Conservation (phyloP, 805 yeast species). For the Kluyveromyces wickerhamii region DNA sequence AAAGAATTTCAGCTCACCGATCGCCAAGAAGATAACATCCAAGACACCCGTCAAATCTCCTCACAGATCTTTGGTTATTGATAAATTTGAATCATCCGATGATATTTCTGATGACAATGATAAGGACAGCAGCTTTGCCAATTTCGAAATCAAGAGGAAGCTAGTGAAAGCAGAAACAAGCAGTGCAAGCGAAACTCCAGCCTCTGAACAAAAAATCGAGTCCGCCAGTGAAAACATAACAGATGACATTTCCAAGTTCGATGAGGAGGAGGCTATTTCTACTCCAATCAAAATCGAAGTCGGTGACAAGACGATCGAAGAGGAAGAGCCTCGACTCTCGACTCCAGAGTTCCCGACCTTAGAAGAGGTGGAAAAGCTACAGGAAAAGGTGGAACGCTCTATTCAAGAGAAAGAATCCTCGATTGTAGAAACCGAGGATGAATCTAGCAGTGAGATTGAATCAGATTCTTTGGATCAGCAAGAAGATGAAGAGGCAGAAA, state of each 20-base stretch:
- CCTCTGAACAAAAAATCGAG: constrained; percentile 6
- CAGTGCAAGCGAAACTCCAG: too few species aligned
- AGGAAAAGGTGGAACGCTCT: constrained; percentile 11
- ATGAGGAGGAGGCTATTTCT: too few species aligned
- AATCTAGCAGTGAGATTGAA: constrained; percentile 2
- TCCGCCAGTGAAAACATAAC: too few species aligned
- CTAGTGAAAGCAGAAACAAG: too few species aligned
- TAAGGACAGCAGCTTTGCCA: constrained; percentile 7
- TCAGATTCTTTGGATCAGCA: constrained; percentile 24
- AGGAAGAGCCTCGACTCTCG: constrained; percentile 6
- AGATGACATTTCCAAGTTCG: too few species aligned
- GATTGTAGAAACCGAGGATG: constrained; percentile 5
- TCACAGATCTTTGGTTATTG: constrained; percentile 16
- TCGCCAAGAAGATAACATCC: constrained; percentile 18
- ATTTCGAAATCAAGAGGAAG: constrained; percentile 20
- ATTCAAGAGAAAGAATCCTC: constrained; percentile 6
- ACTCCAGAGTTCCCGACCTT: constrained; percentile 17
- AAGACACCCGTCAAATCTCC: constrained; percentile 21
- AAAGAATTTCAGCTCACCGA: constrained; percentile 20
- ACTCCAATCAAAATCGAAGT: too few species aligned
- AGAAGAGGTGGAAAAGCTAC: constrained; percentile 14
- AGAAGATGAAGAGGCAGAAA: constrained; percentile 14
- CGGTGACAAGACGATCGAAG: constrained; percentile 7
- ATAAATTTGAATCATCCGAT: constrained; percentile 16
- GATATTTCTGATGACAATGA: constrained; percentile 11